Evolutionary conservation across 768 basidiomycete species (phyloP), one percentile per base, ranked within the genome.

Genomic region (Sutorius australiensis): DNA sequence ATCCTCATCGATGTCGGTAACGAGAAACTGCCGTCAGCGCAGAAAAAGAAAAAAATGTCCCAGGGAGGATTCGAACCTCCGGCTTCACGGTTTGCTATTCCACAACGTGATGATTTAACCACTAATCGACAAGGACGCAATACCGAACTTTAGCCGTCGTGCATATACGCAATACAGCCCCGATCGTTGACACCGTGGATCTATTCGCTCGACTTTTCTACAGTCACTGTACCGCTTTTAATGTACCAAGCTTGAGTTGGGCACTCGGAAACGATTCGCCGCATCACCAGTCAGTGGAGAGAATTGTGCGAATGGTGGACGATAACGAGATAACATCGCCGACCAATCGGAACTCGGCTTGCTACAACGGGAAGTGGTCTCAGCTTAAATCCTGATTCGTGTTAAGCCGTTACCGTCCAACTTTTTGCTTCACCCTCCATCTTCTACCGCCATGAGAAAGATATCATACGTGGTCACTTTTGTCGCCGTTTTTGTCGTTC

Each of bases 391-490:
- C n/a, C 10, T 11, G 30, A 17, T 12, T n/a, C n/a, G 2, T 31
- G 5, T 45, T 16, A 8, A 9, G 17, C 27, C 11, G 30, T 27
- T 17, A 14, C 31, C 12, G 14, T 30, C 9, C 44, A 12, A 16
- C 17, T 58, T 39, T 39, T 39, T 6, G n/a, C 21, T 19, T 32
- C 39, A 10, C 24, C 33, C 6, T 36, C 19, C 45, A 16, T 30
- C 46, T 43, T 27, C 33, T 46, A 46, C 44, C 46, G 63, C 48
- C 28, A 86, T 88, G 86, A 76, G 86, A 57, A 87, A 86, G 61
- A 80, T 77, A 0, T 88, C 84, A 1, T 89, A 89, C 57, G 79
- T 78, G 27, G 56, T 86, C 47, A 80, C 86, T 0, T 84, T 87
- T 58, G 57, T 81, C 53, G 79, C 80, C 28, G 80, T 86, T 1